These are phyloP conservation scores for Pseudomassariella vexata DNA, from an alignment of 2,329 filamentous ascomycete genomes.

Conservation along the genomic window DNA sequence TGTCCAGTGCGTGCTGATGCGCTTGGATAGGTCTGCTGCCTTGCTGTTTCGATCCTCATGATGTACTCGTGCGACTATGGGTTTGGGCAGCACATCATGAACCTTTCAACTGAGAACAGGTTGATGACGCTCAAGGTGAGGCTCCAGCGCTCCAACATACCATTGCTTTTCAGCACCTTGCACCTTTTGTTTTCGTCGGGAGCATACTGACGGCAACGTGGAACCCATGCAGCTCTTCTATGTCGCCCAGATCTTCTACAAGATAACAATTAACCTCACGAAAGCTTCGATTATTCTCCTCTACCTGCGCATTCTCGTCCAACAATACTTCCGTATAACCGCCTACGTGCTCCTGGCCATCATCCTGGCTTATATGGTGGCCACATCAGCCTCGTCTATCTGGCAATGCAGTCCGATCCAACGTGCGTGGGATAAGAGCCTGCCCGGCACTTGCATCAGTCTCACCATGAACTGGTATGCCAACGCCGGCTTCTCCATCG, in stretches of 20 bases:
- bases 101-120: constrained; percentile 26
- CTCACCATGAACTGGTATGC: constrained; percentile 42
- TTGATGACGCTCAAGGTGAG: constrained; percentile 28
- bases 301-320: constrained; percentile 48
- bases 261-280: constrained; percentile 45
- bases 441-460: constrained; percentile 37
- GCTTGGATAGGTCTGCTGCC: constrained; percentile 23
- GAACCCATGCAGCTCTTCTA: constrained; percentile 49
- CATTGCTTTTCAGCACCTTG: no score
- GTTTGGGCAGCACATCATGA: constrained; percentile 34
- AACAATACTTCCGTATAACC: constrained; percentile 34
- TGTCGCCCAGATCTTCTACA: constrained; percentile 47
- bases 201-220: no score
- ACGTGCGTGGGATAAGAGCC: constrained; percentile 37
- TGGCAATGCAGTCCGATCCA: constrained; percentile 44
- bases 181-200: no score
- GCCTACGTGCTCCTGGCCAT: constrained; percentile 35
- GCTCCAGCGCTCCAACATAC: no score
- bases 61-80: constrained; percentile 34
- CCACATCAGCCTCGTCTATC: constrained; percentile 38
- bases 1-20: no score
- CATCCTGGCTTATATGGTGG: constrained; percentile 38
- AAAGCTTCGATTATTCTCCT: constrained; percentile 47
- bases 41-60: constrained; percentile 31
- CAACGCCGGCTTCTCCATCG: constrained; percentile 42